Base-by-base conservation (phyloP, 2,329 filamentous ascomycete genomes). In the Alternaria sp. region DNA sequence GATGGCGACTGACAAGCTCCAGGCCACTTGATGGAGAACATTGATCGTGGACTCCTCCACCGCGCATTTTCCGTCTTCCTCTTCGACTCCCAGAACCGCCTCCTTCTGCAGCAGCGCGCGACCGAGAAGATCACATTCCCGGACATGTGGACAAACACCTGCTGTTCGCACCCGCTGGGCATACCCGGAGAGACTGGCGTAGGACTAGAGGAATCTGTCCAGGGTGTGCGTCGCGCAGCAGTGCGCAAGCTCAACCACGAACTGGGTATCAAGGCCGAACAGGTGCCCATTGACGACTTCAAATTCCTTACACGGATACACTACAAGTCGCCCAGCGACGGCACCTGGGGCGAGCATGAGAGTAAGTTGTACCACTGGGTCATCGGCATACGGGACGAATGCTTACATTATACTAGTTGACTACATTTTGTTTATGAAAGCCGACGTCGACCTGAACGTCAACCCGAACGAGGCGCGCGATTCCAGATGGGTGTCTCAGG, bases 121-220 rank as follows among this genome's bases (percentile, higher is more conserved):
- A 85, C 90, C 44, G 95, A 98, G 84, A 99, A 99, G 86, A 99
- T 99, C 78, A 99, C 96, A 7, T 99, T 99, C 84, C 95, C 96
- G n/a, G 93, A 97, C 79, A 94, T 97, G 91, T 99, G 96, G 96
- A 99, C 96, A 68, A 99, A 99, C 84, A 99, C 96, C 30, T 99
- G 96, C 87, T 99, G 96, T 86, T 99, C 96, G 43, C 96, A 99
- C 82, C 96, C 96, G 6, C 87, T 99, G 65, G 92, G 93, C 59
- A 92, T 97, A 70, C 92, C 96, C 9, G 91, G 91, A 69, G 96
- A 99, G 88, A 97, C 93, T 25, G 96, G 96, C 67, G 87, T 89
- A 30, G 91, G 91, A 70, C 86, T 99, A 46, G 87, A 90, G 54
- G 92, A 93, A 69, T 92, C 94, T 6, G 85, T 98, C 61, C 85